Evolutionary conservation across 1,284 basidiomycete species (phyloP), one percentile per base, ranked within the genome.

Genomic region (Ceratobasidium sp.): DNA sequence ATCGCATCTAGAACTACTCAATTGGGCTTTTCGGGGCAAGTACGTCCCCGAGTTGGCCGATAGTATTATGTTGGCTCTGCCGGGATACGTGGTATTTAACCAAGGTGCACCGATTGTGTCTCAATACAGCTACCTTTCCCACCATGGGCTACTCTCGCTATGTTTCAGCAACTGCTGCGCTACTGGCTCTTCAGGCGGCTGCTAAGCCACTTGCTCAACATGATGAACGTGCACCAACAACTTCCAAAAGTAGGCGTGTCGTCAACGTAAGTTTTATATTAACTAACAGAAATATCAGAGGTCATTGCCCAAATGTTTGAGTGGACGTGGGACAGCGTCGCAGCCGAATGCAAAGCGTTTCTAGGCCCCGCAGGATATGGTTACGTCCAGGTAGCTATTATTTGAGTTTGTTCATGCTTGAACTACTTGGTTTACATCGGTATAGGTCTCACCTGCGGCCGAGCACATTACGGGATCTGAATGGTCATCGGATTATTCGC

Each of bases 281-380:
- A 7, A 28, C 26, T 39, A 26, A n/a, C 55, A 26, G 9, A 13
- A 42, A 44, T 51, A 28, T 5, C 69, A 84, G 85, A 84, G 18
- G 89, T 90, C 73, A 89, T 90, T 79, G 86, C 89, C 18, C 89
- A 90, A 82, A 88, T 90, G 85, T 87, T 82, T 80, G 86, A 90
- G 80, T 90, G 90, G 90, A 86, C 80, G 28, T 90, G 89, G 89
- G 86, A 87, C 80, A 91, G 89, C 81, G 84, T 93, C 68, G 91
- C 91, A 0, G 82, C 88, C 1, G 91, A 93, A 84, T 93, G 92
- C 83, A 90, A 87, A 6, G 86, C 86, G 71, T 93, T 92, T 83
- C 87, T 93, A 70, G 91, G 92, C 0, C 91, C 91, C 6, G 89
- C 90, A 46, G 86, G 91, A 0, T 92, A 92, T 82, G 91, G 91